phyloP scores from a whole-genome alignment of 495 filamentous ascomycete species.

The Opeltia flavorubescens region DNA sequence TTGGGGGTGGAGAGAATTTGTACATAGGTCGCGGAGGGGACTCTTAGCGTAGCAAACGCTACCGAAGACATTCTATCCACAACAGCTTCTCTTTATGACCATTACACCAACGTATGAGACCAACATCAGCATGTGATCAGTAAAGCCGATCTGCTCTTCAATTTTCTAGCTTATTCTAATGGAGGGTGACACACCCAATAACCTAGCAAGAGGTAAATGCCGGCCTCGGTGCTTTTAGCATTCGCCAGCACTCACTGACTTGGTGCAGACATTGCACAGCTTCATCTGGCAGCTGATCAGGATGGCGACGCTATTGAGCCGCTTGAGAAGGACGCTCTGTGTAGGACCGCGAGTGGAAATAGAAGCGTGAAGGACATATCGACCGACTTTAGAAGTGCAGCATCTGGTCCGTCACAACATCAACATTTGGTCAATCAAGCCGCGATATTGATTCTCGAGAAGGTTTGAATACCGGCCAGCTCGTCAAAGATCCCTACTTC shows the following conservation, averaged over 20 bases:
- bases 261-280: background rate
- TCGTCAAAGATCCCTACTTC: slow-evolving; percentile 89
- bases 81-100: no score
- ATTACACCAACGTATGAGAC: no score
- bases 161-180: no score
- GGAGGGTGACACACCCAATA: background rate
- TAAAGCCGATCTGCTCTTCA: no score
- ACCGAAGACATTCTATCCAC: no score
- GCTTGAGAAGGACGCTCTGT: background rate
- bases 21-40: no score
- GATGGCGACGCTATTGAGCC: background rate
- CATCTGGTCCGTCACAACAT: slow-evolving; percentile 7
- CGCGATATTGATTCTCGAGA: background rate
- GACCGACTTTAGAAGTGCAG: slow-evolving; percentile 8
- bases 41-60: no score
- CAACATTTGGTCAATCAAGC: background rate
- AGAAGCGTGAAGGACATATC: slow-evolving; percentile 9
- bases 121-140: no score
- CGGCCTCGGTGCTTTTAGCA: background rate
- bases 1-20: background rate
- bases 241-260: background rate
- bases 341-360: background rate
- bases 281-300: background rate
- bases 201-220: background rate
- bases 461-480: slow-evolving; percentile 67